A percentile compares a stretch with the other conserved stretches of the same genome.
phyloP scores from a whole-genome alignment of 495 filamentous ascomycete genomes.

The Penicillium riverlandense region DNA sequence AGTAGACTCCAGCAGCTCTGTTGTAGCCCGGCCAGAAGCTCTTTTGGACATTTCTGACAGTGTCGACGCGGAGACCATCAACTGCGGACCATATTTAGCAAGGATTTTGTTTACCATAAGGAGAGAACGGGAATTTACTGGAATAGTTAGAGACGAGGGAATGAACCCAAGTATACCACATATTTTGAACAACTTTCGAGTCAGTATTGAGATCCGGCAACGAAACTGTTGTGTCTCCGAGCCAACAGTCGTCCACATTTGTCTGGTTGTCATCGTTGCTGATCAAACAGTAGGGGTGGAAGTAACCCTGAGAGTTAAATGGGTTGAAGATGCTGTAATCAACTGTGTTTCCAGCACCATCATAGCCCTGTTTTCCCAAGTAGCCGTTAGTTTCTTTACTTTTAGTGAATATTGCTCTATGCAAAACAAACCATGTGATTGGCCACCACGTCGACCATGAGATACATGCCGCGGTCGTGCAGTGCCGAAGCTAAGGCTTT shows the following conservation, averaged over 20 bases:
- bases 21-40: conserved; percentile 62
- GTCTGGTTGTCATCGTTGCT: conserved; percentile 52
- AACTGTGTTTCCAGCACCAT: conserved; percentile 44
- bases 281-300: conserved; percentile 60
- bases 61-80: conserved; percentile 75
- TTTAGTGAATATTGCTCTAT: too few species aligned
- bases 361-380: conserved; percentile 39
- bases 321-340: conserved; percentile 57
- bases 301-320: conserved; percentile 58
- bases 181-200: conserved; percentile 42
- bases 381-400: conserved; percentile 33
- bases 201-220: conserved; percentile 68
- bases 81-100: conserved; percentile 22
- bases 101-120: too few species aligned
- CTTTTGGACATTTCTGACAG: conserved; percentile 63
- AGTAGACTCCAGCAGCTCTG: conserved; percentile 61
- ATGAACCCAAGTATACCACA: conserved; percentile 61
- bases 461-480: conserved; percentile 58
- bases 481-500: conserved; percentile 49
- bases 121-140: conserved; percentile 20
- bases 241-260: conserved; percentile 52
- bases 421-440: conserved; percentile 58
- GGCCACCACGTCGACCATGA: conserved; percentile 75
- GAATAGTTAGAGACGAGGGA: conserved; percentile 59
- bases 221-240: conserved; percentile 51